Base-by-base conservation (phyloP, 768 basidiomycete genomes). In the Russula sp. region DNA sequence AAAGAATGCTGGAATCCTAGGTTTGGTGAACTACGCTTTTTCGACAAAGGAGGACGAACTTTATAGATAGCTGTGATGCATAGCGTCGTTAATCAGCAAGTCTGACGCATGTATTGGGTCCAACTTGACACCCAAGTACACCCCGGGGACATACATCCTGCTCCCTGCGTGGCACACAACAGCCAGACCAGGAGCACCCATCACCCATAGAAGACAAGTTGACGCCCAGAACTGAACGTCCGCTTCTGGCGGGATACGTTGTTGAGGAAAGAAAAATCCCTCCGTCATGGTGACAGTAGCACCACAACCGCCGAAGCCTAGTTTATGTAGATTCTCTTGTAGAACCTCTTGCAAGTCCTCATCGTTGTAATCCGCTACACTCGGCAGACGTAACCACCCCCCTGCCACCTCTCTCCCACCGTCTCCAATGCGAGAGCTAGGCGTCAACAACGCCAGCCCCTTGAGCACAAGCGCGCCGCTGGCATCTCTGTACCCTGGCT, bases 231-330 rank as follows among this genome's bases (percentile, higher is more conserved):
- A 51, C 42, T 45, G 44, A 39, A 60, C n/a, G 22, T 58, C 37
- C 18, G 37, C 20, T 2, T 35, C 27, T 22, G 45, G 22, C 16
- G 59, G 16, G 32, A 61, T 27, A 1, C 4, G 52, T 14, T 34
- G 20, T 44, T 61, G 59, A n/a, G 52, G 50, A 18, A 54, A 52
- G 44, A 61, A 61, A 10, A 44, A n/a, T 9, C 59, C 59, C 3
- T 52, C 51, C 22, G 39, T 14, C 4, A 20, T 34, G 20, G 42
- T 47, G 27, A 39, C 37, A 5, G 40, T 11, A 22, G 2, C 22
- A 39, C 31, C 40, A 32, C 39, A 13, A 10, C 59, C 59, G 8
- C 20, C 42, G 40, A 61, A 61, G 35, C 59, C 59, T 6, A 54
- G 16, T 20, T 61, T 14, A 6, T 34, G 16, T 31, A 61, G 51